Evolutionary conservation across 73 alveolate genomes (phyloP), one percentile per base, ranked within the genome.

Genomic region (Uronychia setigera): DNA sequence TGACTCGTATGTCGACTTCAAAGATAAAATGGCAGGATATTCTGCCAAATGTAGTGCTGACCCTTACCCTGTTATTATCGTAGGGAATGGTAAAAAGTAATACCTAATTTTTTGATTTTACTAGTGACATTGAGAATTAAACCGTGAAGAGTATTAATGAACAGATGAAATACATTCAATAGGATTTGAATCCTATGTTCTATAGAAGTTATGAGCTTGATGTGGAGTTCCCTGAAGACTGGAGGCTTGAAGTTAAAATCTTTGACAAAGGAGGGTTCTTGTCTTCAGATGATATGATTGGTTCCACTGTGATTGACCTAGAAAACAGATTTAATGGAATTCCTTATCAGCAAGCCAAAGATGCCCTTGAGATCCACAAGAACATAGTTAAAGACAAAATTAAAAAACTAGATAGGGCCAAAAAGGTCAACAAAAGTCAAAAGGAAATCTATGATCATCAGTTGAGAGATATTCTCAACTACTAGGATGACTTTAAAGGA

Each of bases 261-360:
- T 80, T 76, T 76, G 95, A 90, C 81, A 83, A 93, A 76, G 92
- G 93, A 26, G 87, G 93, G 25, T 33, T 90, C 35, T 34, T 91
- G 0, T 84, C 29, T 46, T 29, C 88, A 5, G 99, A 98, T 87
- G 93, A 92, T 35, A 30, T 97, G 60, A 98, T 98, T 0, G 99
- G 99, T 0, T 76, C 97, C 0, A 97, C 99, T n/a, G 77, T 90
- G 81, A 92, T 98, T 26, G 99, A 98, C 83, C 80, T 94, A 83
- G 99, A 97, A 84, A 98, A 95, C 87, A 91, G 99, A 83, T 92
- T 79, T 79, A 88, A 89, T 67, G 95, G 96, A 0, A 87, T 77
- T 77, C 74, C 30, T 75, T 87, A 83, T 74, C 33, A 89, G 82
- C 78, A 77, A 59, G 79, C 28, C 31, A 0, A 30, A 25, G 82